Evolutionary conservation across 306 rosid genomes (phyloP), one percentile per base, ranked within the genome.

Genomic region (Pachyrhizus erosus): DNA sequence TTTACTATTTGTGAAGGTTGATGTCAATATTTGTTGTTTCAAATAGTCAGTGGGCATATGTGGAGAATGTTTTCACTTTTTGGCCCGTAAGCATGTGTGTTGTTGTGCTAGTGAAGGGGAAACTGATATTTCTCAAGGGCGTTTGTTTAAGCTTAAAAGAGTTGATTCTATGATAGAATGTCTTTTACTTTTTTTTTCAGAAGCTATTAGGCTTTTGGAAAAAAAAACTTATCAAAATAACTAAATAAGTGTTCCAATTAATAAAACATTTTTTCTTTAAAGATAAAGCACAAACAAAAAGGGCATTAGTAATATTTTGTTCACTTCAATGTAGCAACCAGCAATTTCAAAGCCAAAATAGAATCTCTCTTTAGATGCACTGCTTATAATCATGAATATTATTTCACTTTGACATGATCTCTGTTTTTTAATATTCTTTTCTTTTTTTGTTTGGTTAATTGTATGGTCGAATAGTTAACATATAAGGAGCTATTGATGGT

Each of bases 1-100:
- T 91, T 84, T 84, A 89, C 87, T 88, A 48, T 73, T 82, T 79
- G 73, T 87, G 88, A 83, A 87, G 83, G 91, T 91, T 88, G 87
- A 73, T 74, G 52, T 81, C 61, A 73, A 82, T 82, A 84, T 74
- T 71, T 82, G 45, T 21, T 62, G 33, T 69, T 62, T 58, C 69
- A 37, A 58, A 49, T 83, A 84, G 80, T 57, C 69, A n/a, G 62
- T 14, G 7, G 62, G 82, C 80, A 66, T 68, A 7, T 51, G 26
- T 34, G 70, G 33, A 42, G 71, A 33, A 17, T 52, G 48, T 45
- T 75, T 84, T 70, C 79, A 31, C 60, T 64, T 27, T 82, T 37
- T 26, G 13, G 15, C 42, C 48, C 65, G 24, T 33, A 40, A 54
- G 70, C 31, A 62, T 37, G 46, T 80, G 39, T 27, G 43, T 7